Conservation (phyloP, 257 asterid genomes). For the Scutellaria galericulata region DNA sequence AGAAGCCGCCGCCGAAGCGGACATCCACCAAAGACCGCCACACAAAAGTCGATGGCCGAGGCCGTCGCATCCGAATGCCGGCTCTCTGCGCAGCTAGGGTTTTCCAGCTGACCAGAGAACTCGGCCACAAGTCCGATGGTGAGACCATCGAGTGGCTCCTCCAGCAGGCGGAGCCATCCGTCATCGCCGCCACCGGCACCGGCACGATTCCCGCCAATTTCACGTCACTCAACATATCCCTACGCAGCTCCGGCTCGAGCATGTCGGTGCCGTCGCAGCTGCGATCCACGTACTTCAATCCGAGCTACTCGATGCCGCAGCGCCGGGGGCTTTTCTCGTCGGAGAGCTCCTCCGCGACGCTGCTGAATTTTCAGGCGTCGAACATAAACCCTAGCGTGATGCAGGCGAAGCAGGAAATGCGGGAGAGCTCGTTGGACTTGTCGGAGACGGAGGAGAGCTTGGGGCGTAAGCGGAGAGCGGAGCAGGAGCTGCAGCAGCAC, state of each 20-base stretch:
- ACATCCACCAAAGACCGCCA: slow-evolving; percentile 92
- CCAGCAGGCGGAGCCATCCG: slow-evolving; percentile 96
- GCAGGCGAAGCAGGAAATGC: slow-evolving; percentile 66
- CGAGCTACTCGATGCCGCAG: slow-evolving; percentile 59
- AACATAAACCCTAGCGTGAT: slow-evolving; percentile 57
- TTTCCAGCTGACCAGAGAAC: slow-evolving; percentile 90
- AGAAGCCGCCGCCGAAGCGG: slow-evolving; percentile 74
- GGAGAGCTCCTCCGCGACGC: slow-evolving; percentile 58
- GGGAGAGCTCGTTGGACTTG: slow-evolving; percentile 57
- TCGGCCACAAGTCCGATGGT: slow-evolving; percentile 95
- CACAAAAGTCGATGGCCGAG: slow-evolving; percentile 92
- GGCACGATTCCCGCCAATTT: slow-evolving; percentile 97
- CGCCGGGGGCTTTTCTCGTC: slow-evolving; percentile 60
- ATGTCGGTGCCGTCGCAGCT: slow-evolving; percentile 94
- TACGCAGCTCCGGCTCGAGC: slow-evolving; percentile 90
- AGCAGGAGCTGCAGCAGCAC: slow-evolving; percentile 63
- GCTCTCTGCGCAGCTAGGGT: slow-evolving; percentile 97
- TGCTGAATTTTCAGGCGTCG: slow-evolving; percentile 65
- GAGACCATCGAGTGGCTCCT: slow-evolving; percentile 92
- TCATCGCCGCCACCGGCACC: slow-evolving; percentile 94
- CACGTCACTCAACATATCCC: slow-evolving; percentile 81
- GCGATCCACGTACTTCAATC: slow-evolving; percentile 71
- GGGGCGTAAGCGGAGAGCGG: slow-evolving; percentile 66
- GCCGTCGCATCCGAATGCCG: slow-evolving; percentile 96
- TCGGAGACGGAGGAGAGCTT: slow-evolving; percentile 58